Percentiles rank a stretch among this genome's conserved stretches.
Conservation (phyloP, 2,329 filamentous ascomycete species). For the Monosporascus cannonballus region DNA sequence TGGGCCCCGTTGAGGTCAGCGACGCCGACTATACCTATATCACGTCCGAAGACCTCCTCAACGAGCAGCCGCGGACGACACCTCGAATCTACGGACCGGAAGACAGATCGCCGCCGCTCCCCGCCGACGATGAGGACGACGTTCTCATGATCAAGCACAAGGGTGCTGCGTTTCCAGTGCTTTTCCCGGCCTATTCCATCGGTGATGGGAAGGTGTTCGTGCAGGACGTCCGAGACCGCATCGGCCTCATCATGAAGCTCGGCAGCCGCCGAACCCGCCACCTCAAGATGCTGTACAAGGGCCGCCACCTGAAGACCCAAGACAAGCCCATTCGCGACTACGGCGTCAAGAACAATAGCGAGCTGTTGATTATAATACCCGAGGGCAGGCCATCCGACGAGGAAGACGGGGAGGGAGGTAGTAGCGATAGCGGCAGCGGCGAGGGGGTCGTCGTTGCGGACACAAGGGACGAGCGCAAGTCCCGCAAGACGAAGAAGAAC, state of each 20-base stretch:
- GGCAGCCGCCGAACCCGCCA: constrained; percentile 43
- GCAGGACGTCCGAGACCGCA: constrained; percentile 60
- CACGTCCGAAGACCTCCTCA: constrained; percentile 62
- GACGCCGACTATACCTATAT: constrained; percentile 79
- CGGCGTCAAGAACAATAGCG: constrained; percentile 56
- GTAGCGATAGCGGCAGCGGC: constrained; percentile 30
- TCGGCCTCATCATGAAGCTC: constrained; percentile 59
- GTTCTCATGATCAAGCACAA: constrained; percentile 65
- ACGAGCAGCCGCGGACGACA: constrained; percentile 34
- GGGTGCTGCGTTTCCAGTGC: constrained; percentile 58
- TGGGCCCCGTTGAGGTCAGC: constrained; percentile 55
- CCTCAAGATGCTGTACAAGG: constrained; percentile 69
- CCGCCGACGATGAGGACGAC: constrained; percentile 52
- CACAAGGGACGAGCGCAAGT: constrained; percentile 29
- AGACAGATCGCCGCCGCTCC: constrained; percentile 26
- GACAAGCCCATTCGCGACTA: constrained; percentile 50
- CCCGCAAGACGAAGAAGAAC: constrained; percentile 37
- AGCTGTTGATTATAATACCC: constrained; percentile 53
- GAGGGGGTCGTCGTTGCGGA: constrained; percentile 40
- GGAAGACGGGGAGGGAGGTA: constrained; percentile 12
- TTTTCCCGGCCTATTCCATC: constrained; percentile 71
- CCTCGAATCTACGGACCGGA: constrained; percentile 36
- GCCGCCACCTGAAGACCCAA: constrained; percentile 61
- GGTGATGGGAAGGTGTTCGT: constrained; percentile 66
- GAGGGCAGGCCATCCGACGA: constrained; percentile 39